Conservation (phyloP, 495 filamentous ascomycete species). For the Halenospora varia region DNA sequence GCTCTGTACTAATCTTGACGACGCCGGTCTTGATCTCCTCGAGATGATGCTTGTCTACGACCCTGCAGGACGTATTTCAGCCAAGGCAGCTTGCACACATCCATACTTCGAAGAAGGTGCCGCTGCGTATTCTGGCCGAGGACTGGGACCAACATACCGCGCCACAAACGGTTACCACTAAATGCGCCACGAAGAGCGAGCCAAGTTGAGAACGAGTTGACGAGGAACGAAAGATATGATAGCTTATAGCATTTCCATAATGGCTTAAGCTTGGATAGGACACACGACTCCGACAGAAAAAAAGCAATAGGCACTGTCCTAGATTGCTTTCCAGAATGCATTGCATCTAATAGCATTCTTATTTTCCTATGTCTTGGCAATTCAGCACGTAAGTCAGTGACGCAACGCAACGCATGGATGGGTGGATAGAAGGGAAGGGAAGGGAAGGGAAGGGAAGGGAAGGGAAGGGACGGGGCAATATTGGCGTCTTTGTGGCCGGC, state of each 20-base stretch:
- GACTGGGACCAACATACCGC: constrained; percentile 26
- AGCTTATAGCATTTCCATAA: constrained; percentile 20
- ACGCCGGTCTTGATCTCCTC: constrained; percentile 85
- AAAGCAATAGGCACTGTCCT: background rate
- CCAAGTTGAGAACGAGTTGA: background rate
- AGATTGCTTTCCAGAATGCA: background rate
- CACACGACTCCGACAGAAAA: background rate
- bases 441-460: background rate
- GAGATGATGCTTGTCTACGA: constrained; percentile 92
- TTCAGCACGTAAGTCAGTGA: background rate
- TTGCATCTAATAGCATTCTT: background rate
- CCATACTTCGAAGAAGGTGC: constrained; percentile 81
- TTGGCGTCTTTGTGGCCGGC: background rate
- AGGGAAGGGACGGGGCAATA: background rate
- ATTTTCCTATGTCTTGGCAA: background rate
- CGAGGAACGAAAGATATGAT: constrained; percentile 14
- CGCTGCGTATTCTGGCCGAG: constrained; percentile 31
- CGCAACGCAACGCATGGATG: background rate
- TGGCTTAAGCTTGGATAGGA: constrained; percentile 21
- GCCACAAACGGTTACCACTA: constrained; percentile 37
- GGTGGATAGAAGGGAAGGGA: background rate
- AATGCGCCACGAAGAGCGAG: constrained; percentile 3
- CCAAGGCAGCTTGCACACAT: constrained; percentile 90
- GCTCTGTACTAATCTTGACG: constrained; percentile 52
- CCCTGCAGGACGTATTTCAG: constrained; percentile 87